These are phyloP conservation scores for Phoma sp. DNA, from an alignment of 2,329 filamentous ascomycete species.

Conservation along the genomic window DNA sequence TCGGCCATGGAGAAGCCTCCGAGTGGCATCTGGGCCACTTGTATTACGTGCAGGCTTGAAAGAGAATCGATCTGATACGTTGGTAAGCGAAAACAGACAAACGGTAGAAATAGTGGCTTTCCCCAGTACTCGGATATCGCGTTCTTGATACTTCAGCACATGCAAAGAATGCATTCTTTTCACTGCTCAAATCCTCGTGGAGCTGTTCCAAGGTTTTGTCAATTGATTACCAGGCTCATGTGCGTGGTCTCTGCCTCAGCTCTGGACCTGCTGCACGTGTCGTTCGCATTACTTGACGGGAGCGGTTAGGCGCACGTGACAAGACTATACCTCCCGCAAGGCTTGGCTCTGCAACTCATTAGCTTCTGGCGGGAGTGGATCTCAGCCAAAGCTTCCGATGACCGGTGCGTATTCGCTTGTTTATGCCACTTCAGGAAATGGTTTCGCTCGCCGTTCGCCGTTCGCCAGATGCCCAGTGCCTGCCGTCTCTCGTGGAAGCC, in stretches of 20 bases:
- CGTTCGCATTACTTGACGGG: slow-evolving; percentile 30
- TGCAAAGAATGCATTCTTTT: neutral
- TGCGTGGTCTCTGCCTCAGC: neutral
- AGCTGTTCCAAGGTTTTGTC: neutral
- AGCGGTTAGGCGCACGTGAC: slow-evolving; percentile 24
- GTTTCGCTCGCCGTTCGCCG: slow-evolving; percentile 22
- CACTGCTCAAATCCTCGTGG: neutral
- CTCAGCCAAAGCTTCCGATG: slow-evolving; percentile 18
- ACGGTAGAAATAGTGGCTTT: slow-evolving; percentile 13
- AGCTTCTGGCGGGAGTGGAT: slow-evolving; percentile 24
- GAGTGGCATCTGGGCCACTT: slow-evolving; percentile 5
- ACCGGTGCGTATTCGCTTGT: slow-evolving; percentile 23
- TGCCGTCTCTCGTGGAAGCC: slow-evolving; percentile 30
- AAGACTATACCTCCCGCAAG: slow-evolving; percentile 8
- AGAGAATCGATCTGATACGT: slow-evolving; percentile 7
- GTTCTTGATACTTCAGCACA: neutral
- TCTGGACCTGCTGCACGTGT: slow-evolving; percentile 22
- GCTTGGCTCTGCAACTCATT: slow-evolving; percentile 18
- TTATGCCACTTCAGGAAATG: slow-evolving; percentile 19
- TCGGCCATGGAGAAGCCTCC: neutral
- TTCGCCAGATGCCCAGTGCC: slow-evolving; percentile 22
- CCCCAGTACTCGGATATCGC: neutral
- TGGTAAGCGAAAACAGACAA: slow-evolving; percentile 15
- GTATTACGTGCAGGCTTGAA: slow-evolving; percentile 11
- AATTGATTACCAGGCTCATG: neutral